Base-by-base conservation (phyloP, 768 basidiomycete species). In the Cystobasidium tubakii region DNA sequence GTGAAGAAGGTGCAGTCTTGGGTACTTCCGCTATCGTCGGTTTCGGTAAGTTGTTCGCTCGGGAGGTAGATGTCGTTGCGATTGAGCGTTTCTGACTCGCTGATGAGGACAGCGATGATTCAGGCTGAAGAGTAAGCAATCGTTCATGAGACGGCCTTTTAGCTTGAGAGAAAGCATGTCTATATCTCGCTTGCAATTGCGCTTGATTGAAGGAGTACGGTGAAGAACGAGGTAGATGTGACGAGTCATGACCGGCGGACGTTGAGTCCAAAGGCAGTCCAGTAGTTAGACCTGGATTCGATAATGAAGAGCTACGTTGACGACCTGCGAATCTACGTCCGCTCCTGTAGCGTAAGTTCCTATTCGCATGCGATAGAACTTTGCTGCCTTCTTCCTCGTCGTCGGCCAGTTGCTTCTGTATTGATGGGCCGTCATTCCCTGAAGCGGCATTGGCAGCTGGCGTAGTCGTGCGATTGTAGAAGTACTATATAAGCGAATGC, bases 141-240 rank as follows among this genome's bases (percentile, higher is more conserved):
- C 57, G 25, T 31, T 60, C 57, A 29, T 60, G 57, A 12, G 57
- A 60, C 1, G 57, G 55, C n/a, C 54, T 53, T 31, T 44, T 62
- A 17, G 69, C 69, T 60, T 60, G 69, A 7, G 69, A 71, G 55
- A 71, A 71, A n/a, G 69, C 69, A 60, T 71, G 69, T n/a, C 69
- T 33, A 36, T 71, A 71, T 23, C 69, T 46, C 9, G 54, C 69
- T 60, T 71, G 69, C 33, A 71, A 31, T 36, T 55, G 69, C 2
- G 54, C 43, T 60, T 71, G 69, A 60, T 55, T 60, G 53, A 60
- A 71, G 21, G 69, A 55, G 27, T 71, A 71, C 6, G 69, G 69
- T 25, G 69, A 71, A n/a, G 36, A 42, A 19, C 69, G 50, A 36
- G 69, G 69, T n/a, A 71, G 69, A 44, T 33, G 36, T 27, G 69